Evolutionary conservation across 192 early-diverging fungal species (phyloP).

Genomic region (Mortierella antarctica): DNA sequence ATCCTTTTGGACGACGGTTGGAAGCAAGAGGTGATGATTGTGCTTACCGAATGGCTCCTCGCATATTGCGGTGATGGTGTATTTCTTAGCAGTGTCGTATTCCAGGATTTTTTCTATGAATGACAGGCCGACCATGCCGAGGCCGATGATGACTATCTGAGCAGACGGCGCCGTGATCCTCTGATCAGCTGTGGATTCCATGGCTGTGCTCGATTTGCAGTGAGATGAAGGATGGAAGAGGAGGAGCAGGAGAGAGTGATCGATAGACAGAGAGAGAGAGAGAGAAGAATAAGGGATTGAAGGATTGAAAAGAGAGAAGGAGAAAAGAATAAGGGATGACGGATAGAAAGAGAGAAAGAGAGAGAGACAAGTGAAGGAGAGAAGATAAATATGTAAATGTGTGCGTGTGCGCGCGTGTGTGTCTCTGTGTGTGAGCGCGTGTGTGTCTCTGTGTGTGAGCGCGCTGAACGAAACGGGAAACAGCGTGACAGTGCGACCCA

Average conservation of each 20-base stretch:
- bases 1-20: background rate
- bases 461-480: too few species aligned
- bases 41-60: conserved; percentile 62
- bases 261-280: background rate
- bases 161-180: background rate
- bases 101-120: conserved; percentile 73
- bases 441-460: background rate
- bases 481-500: too few species aligned
- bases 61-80: conserved; percentile 62
- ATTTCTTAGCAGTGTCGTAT: conserved; percentile 60
- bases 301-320: background rate
- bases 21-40: background rate
- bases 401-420: background rate
- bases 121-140: conserved; percentile 75
- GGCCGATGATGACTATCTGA: conserved; percentile 66
- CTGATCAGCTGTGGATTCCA: conserved; percentile 2
- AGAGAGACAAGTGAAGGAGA: background rate
- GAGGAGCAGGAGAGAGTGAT: background rate
- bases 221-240: background rate
- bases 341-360: background rate
- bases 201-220: conserved; percentile 3
- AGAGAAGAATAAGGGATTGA: background rate
- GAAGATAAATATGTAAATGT: background rate
- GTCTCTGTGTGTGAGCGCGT: background rate
- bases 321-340: conserved; percentile 1